A percentile compares a stretch with the other conserved stretches of the same genome.
These are phyloP conservation scores for Geotrichum carabidarum DNA, from an alignment of 1,139 yeast genomes.

Conservation along the genomic window DNA sequence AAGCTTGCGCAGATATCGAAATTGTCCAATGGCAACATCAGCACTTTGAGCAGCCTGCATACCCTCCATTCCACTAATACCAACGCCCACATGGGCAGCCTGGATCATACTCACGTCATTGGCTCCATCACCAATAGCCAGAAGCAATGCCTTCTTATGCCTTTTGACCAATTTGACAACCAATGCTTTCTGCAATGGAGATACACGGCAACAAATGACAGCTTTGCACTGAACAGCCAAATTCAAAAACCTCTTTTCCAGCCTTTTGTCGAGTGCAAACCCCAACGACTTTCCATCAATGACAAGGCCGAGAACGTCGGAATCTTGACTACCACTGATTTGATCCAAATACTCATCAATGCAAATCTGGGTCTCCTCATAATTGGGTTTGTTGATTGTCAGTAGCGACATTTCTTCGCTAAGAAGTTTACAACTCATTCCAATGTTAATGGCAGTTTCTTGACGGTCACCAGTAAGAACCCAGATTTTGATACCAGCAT, in stretches of 20 bases:
- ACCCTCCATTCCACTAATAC: slow-evolving; percentile 98
- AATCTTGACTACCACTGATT: slow-evolving; percentile 59
- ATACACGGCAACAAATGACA: slow-evolving; percentile 94
- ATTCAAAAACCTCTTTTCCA: slow-evolving; percentile 73
- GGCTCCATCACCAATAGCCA: slow-evolving; percentile 65
- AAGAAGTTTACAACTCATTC: slow-evolving; percentile 91
- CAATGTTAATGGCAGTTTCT: slow-evolving; percentile 98
- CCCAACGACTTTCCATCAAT: slow-evolving; percentile 91
- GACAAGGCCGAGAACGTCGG: slow-evolving; percentile 78
- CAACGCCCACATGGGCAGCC: slow-evolving; percentile 99
- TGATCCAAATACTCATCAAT: slow-evolving; percentile 72
- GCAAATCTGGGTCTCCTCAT: slow-evolving; percentile 67
- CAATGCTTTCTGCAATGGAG: slow-evolving; percentile 93
- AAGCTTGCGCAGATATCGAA: slow-evolving; percentile 74
- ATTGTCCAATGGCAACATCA: slow-evolving; percentile 94
- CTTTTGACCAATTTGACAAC: slow-evolving; percentile 90
- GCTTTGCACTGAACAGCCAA: slow-evolving; percentile 88
- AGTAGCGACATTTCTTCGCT: slow-evolving; percentile 95
- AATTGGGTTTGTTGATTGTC: slow-evolving; percentile 79
- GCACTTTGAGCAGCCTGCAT: slow-evolving; percentile 99
- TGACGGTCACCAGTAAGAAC: slow-evolving; percentile 97
- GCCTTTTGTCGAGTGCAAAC: slow-evolving; percentile 73
- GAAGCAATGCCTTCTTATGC: slow-evolving; percentile 60
- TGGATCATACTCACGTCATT: slow-evolving; percentile 94
- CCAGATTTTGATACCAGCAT: slow-evolving; percentile 96